phyloP scores from a whole-genome alignment of 129 eudicot genomes.

The Lonicera japonica region DNA sequence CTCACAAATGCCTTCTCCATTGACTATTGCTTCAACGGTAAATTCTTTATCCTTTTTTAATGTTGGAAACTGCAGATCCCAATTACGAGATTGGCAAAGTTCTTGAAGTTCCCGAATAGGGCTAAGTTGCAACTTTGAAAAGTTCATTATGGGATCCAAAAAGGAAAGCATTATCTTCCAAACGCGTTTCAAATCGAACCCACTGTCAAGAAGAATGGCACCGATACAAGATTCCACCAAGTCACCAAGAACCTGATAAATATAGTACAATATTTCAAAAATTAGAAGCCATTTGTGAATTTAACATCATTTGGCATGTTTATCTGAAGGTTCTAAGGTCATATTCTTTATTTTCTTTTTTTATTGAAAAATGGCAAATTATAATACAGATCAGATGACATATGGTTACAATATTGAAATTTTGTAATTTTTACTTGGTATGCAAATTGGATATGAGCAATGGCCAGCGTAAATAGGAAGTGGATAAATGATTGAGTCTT shows the following conservation, averaged over 20 bases:
- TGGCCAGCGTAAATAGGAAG: too few relatives aligned
- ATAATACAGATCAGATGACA: too few relatives aligned
- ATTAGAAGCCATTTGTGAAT: background rate
- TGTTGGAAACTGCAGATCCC: conserved; percentile 47
- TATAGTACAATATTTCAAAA: background rate
- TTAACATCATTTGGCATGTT: too few relatives aligned
- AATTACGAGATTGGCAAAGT: conserved; percentile 61
- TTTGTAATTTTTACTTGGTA: too few relatives aligned
- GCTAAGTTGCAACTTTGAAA: conserved; percentile 57
- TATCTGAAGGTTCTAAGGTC: too few relatives aligned
- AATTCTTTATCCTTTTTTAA: conserved; percentile 40
- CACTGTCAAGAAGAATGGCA: conserved; percentile 81
- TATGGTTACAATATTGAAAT: too few relatives aligned
- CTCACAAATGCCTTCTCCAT: conserved; percentile 22
- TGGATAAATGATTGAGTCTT: too few relatives aligned
- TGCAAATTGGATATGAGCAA: too few relatives aligned
- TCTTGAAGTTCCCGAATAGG: conserved; percentile 79
- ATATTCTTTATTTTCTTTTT: too few relatives aligned
- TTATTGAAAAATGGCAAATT: too few relatives aligned
- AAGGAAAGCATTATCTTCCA: conserved; percentile 75
- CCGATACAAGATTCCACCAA: conserved; percentile 91
- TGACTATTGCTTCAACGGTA: conserved; percentile 41
- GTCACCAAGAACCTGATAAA: conserved; percentile 84
- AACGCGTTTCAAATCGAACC: conserved; percentile 61
- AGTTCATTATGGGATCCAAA: conserved; percentile 61